Base-by-base conservation (phyloP, 2,329 filamentous ascomycete species). In the Paraphoma chrysanthemicola region DNA sequence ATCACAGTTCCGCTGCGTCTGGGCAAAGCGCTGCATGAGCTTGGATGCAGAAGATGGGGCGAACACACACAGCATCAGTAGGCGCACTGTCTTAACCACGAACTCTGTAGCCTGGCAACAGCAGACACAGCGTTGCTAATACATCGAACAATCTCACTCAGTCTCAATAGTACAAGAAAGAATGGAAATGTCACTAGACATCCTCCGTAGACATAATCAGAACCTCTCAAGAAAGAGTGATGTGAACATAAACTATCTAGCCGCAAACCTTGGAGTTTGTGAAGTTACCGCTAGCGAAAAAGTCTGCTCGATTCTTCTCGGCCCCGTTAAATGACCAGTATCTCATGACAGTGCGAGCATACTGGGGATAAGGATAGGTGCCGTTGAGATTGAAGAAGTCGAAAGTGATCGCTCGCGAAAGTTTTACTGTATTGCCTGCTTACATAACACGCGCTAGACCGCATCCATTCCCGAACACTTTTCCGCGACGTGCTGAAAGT, bases 281-380 rank as follows among this genome's bases (percentile, higher is more conserved):
- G 86, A 91, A 93, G 92, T 91, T 89, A 89, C 91, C 87, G 93
- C 91, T 97, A 97, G 93, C 93, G 93, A 96, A 93, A 93, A 91
- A 91, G 90, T 90, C 90, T 91, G 90, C 88, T 81, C 77, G 74
- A 69, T 73, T 90, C 77, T 76, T 97, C 91, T 97, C 77, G 91
- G 91, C 93, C 95, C 88, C 82, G 80, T 80, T 87, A 85, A 95
- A 97, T 97, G 93, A 88, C 93, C 92, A 92, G 86, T 86, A 74
- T 72, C 66, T 69, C 68, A 73, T 89, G 85, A 87, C 82, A 80
- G 78, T 79, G 76, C 81, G 79, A 83, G 72, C 83, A 85, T 88
- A 86, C 88, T 93, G 92, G 93, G 86, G 93, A 97, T 97, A 97
- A 97, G 93, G 92, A 85, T 79, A 81, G 66, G 86, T 90, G 91